phyloP scores from a whole-genome alignment of 2,329 filamentous ascomycete genomes.

The Aspergillus flavus region DNA sequence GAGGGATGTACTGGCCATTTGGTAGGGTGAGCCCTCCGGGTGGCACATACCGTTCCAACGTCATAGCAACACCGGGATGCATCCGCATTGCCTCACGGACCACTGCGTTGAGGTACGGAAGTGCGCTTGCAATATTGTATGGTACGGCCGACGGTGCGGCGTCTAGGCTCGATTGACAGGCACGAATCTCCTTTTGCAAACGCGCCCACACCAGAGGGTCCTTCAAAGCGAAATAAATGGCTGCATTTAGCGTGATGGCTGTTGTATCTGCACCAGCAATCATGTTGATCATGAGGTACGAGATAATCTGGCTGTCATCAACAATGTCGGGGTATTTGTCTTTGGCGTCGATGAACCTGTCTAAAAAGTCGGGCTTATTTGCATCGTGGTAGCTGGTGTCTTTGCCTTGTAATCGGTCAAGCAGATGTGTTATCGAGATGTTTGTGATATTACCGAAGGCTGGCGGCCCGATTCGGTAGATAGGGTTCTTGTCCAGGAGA shows the following conservation, averaged over 20 bases:
- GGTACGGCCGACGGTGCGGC: conserved; percentile 11
- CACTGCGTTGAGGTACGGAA: conserved; percentile 54
- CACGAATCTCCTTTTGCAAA: conserved; percentile 20
- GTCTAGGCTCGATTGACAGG: neutral
- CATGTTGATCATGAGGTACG: conserved; percentile 38
- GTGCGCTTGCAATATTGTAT: conserved; percentile 23
- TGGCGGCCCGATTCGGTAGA: conserved; percentile 29
- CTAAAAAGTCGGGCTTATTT: conserved; percentile 39
- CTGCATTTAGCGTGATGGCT: conserved; percentile 36
- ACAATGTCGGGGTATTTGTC: conserved; percentile 36
- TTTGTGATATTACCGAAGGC: conserved; percentile 26
- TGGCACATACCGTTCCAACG: conserved; percentile 56
- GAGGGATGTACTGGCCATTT: conserved; percentile 37
- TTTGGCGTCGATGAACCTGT: conserved; percentile 47
- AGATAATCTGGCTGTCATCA: conserved; percentile 41
- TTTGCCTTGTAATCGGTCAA: conserved; percentile 18
- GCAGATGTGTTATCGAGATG: conserved; percentile 22
- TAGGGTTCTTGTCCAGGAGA: conserved; percentile 32
- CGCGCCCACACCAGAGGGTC: conserved; percentile 16
- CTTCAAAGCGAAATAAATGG: conserved; percentile 29
- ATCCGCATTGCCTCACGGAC: conserved; percentile 56
- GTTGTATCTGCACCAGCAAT: conserved; percentile 45
- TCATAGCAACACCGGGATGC: conserved; percentile 52
- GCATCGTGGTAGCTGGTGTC: conserved; percentile 22
- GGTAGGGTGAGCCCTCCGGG: conserved; percentile 31